phyloP scores from a whole-genome alignment of 331 rosid genomes.

The Telfairia occidentalis region DNA sequence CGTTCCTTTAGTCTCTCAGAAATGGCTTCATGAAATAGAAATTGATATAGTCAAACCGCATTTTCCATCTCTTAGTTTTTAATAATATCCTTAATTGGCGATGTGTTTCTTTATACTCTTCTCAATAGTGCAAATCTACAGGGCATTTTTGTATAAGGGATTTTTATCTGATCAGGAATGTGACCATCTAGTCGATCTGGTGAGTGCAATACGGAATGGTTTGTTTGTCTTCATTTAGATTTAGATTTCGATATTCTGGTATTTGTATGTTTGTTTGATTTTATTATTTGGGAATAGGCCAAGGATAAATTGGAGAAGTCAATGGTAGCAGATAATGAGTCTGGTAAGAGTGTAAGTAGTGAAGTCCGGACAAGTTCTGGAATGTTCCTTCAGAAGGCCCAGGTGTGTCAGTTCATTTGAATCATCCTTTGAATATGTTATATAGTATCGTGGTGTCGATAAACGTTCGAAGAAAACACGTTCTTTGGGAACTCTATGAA shows the following conservation, averaged over 20 bases:
- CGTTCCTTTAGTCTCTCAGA: neutral
- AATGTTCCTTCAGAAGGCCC: conserved; percentile 68
- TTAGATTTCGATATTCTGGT: neutral
- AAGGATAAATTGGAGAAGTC: conserved; percentile 79
- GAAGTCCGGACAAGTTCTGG: conserved; percentile 94
- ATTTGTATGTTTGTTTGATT: conserved; percentile 6
- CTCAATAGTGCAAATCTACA: conserved; percentile 24
- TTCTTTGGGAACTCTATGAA: neutral
- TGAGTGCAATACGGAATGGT: conserved; percentile 17
- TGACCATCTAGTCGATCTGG: conserved; percentile 62
- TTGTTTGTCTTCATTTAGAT: neutral
- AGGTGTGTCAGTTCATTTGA: conserved; percentile 31
- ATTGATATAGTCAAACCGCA: neutral
- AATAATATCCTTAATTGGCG: neutral
- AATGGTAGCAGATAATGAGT: conserved; percentile 92
- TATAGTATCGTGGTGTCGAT: neutral
- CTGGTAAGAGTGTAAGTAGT: conserved; percentile 77
- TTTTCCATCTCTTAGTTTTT: neutral
- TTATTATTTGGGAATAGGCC: conserved; percentile 42
- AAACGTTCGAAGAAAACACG: neutral
- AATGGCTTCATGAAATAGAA: neutral
- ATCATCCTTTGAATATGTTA: neutral
- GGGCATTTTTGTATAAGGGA: conserved; percentile 70
- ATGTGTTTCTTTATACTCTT: neutral
- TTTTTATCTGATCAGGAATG: conserved; percentile 70